A percentile compares a stretch with the other conserved stretches of the same genome.
phyloP scores from a whole-genome alignment of 163 green algal genomes.

The Trebouxiophyceae sp. region DNA sequence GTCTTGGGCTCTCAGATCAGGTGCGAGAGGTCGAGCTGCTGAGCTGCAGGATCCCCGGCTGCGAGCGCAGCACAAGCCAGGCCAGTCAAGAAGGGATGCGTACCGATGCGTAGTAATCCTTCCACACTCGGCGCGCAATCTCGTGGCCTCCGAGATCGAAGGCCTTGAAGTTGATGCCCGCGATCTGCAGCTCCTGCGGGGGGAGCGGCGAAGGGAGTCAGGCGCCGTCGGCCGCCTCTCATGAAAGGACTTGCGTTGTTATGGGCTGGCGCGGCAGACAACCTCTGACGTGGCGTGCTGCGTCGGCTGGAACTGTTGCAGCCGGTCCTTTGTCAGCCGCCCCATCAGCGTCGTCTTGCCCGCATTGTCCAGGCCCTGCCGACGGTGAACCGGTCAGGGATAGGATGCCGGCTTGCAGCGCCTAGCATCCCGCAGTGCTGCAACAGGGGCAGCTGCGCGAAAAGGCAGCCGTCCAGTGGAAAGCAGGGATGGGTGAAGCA shows the following conservation, averaged over 20 bases:
- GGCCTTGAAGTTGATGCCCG: constrained; percentile 99
- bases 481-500: not conserved
- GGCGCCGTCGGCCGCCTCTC: not conserved
- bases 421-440: too few relatives aligned
- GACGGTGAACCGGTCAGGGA: not conserved
- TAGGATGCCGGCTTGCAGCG: too few relatives aligned
- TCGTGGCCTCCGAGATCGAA: constrained; percentile 97
- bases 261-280: not conserved
- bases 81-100: not conserved
- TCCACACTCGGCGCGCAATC: constrained; percentile 96
- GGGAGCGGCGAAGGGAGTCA: too few relatives aligned
- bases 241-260: not conserved
- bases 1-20: too few relatives aligned
- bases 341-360: constrained; percentile 99
- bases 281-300: constrained; percentile 97
- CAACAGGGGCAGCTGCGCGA: not conserved
- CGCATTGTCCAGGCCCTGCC: constrained; percentile 86
- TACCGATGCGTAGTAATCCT: constrained; percentile 99
- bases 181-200: constrained; percentile 97
- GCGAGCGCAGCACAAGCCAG: too few relatives aligned
- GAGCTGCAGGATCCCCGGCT: too few relatives aligned
- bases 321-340: constrained; percentile 98
- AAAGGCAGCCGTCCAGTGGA: not conserved
- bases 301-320: constrained; percentile 96
- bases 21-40: too few relatives aligned